A percentile compares a stretch with the other conserved stretches of the same genome.
These are phyloP conservation scores for Mentha longifolia DNA, from an alignment of 257 asterid genomes.

Conservation along the genomic window DNA sequence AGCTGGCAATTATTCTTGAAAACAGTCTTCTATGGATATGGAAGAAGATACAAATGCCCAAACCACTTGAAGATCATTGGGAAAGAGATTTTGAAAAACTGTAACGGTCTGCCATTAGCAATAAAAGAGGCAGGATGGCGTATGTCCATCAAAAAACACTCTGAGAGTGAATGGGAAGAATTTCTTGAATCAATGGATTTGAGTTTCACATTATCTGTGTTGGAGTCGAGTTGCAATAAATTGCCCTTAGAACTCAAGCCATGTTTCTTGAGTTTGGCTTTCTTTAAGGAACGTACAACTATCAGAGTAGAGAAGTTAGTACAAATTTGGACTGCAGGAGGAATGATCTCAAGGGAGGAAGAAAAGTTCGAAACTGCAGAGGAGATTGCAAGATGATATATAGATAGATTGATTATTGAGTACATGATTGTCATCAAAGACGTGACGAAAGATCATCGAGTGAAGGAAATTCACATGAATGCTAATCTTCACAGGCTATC, in stretches of 20 bases:
- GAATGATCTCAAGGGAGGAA: not conserved
- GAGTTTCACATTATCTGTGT: not conserved
- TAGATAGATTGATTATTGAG: not conserved
- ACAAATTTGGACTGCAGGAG: not conserved
- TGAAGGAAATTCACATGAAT: not conserved
- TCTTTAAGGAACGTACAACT: not conserved
- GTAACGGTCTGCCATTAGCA: not conserved
- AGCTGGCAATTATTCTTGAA: not conserved
- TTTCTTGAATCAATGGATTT: not conserved
- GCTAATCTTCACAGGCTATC: constrained; percentile 1
- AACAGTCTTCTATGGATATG: not conserved
- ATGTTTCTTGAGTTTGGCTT: not conserved
- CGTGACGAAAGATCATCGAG: not conserved
- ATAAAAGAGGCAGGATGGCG: not conserved
- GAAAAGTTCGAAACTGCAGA: not conserved
- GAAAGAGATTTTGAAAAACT: not conserved
- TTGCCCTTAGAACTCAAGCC: not conserved
- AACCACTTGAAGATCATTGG: not conserved
- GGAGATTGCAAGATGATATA: not conserved
- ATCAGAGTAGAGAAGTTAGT: not conserved
- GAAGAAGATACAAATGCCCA: not conserved
- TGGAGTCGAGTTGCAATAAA: not conserved
- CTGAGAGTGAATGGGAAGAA: not conserved
- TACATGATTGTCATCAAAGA: not conserved
- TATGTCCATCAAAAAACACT: not conserved